Evolutionary conservation across 2,329 filamentous ascomycete genomes (phyloP), one percentile per base, ranked within the genome.

Genomic region (Pseudogymnoascus sp.): DNA sequence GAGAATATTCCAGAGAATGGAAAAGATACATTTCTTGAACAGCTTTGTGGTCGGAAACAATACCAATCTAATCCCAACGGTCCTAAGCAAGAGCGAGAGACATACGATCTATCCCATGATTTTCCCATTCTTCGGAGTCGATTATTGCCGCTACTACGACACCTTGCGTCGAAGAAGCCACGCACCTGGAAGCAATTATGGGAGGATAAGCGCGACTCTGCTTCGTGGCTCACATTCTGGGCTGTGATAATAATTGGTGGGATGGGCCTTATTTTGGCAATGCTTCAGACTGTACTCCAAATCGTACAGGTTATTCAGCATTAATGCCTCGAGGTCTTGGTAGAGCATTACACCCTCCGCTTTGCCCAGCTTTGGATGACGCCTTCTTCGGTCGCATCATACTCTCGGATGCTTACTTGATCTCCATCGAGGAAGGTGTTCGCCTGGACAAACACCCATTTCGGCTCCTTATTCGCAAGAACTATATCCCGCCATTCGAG

Each of bases 361-460:
- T 79, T 76, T 8, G 68, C 71, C 73, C 75, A 84, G 66, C 79
- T 82, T 70, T 79, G 73, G 28, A 84, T 79, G 72, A 87, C 77
- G 0, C 84, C 84, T 68, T 79, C 74, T 1, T 76, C 68, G n/a
- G 77, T 84, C 3, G 82, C 73, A 61, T 83, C 80, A 68, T 87
- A 87, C 74, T 86, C 84, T 69, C 75, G 81, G 68, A 86, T 68
- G n/a, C 71, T 72, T 18, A 83, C 78, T 60, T 73, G 68, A 12
- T 60, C 60, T 65, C 66, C 74, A 0, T 71, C 66, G 0, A 78
- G 42, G 62, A 77, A 77, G 0, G 85, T 88, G 69, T 87, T 88
- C 0, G 83, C 82, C 70, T 88, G 85, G 40, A 86, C 84, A 73
- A 86, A 88, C n/a, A 84, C 78, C 71, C 84, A 80, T 36, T 82